A percentile compares a stretch with the other conserved stretches of the same genome.
phyloP scores from a whole-genome alignment of 768 basidiomycete genomes.

The Flagelloscypha sp. region DNA sequence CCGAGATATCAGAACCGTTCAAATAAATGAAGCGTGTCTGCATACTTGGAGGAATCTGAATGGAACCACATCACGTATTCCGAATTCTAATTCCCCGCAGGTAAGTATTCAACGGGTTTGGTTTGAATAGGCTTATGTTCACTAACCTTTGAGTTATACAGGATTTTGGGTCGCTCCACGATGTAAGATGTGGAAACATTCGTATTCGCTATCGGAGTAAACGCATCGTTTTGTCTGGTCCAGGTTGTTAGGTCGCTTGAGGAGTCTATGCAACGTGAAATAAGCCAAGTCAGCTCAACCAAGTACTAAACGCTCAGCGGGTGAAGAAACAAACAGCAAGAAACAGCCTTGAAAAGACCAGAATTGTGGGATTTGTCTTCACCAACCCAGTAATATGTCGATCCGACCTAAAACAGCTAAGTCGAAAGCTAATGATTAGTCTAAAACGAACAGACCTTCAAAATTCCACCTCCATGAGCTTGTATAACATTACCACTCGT shows the following conservation, averaged over 20 bases:
- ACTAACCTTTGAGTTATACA: slow-evolving; percentile 43
- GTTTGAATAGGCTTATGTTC: neutral
- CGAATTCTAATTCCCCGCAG: slow-evolving; percentile 29
- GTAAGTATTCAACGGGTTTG: neutral
- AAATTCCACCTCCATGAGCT: slow-evolving; percentile 52
- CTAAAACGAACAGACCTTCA: slow-evolving; percentile 31
- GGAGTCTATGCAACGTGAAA: too few species aligned
- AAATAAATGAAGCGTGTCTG: slow-evolving; percentile 5
- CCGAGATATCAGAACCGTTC: neutral
- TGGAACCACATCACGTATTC: slow-evolving; percentile 73
- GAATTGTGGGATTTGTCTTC: slow-evolving; percentile 56
- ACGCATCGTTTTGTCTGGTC: slow-evolving; percentile 51
- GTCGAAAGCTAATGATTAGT: neutral
- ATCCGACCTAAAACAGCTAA: slow-evolving; percentile 30
- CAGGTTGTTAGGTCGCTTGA: slow-evolving; percentile 46
- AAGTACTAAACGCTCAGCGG: neutral
- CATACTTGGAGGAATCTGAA: slow-evolving; percentile 50
- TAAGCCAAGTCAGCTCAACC: slow-evolving; percentile 1
- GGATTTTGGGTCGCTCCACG: slow-evolving; percentile 56
- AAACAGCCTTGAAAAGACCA: slow-evolving; percentile 47
- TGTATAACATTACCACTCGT: slow-evolving; percentile 55
- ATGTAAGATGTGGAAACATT: slow-evolving; percentile 51
- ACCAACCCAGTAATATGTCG: slow-evolving; percentile 54
- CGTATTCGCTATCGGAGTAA: slow-evolving; percentile 44
- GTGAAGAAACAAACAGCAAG: slow-evolving; percentile 40